Evolutionary conservation across 768 basidiomycete species (phyloP), one percentile per base, ranked within the genome.

Genomic region (Phylloporus arenicola): DNA sequence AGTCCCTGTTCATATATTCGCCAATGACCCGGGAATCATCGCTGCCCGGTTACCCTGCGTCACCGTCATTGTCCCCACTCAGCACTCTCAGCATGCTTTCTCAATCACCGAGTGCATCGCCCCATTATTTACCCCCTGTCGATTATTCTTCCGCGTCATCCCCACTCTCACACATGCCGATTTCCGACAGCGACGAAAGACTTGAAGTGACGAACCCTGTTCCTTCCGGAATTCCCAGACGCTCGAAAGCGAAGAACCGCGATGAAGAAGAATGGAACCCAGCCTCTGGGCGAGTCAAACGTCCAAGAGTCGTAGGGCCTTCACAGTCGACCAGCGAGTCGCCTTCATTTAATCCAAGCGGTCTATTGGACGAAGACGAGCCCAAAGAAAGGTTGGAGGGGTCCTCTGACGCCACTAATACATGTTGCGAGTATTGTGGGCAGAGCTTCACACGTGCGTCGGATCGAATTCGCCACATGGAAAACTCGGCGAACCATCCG

Each of bases 251-350:
- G 17, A 60, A 45, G 33, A 50, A 54, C 8, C 12, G 31, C 31
- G 63, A 64, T 16, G 63, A 65, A 1, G 61, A 58, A 0, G 63
- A 64, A 14, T 64, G 64, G 61, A 47, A 4, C 1, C 63, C 63
- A 0, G 20, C 1, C 1, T 31, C 13, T 14, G 42, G 30, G 29
- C 53, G 54, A 3, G 30, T 31, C 13, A 60, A 51, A 42, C 55
- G 45, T 27, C n/a, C 27, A 3, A 52, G 43, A 14, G 10, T 16
- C 3, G 19, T 14, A 4, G 29, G 41, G 1, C 42, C 43, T 9
- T 38, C 41, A 3, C 41, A 47, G 13, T 27, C 50, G 6, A 27
- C 43, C 6, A 24, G 38, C 8, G 3, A 12, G 7, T 6, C 2
- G 29, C 29, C 11, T 30, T 1, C 50, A 11, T 31, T 38, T 11